Percentiles rank a stretch among this genome's conserved stretches.
These are phyloP conservation scores for Prosopis cineraria DNA, from an alignment of 306 rosid genomes.

Conservation along the genomic window DNA sequence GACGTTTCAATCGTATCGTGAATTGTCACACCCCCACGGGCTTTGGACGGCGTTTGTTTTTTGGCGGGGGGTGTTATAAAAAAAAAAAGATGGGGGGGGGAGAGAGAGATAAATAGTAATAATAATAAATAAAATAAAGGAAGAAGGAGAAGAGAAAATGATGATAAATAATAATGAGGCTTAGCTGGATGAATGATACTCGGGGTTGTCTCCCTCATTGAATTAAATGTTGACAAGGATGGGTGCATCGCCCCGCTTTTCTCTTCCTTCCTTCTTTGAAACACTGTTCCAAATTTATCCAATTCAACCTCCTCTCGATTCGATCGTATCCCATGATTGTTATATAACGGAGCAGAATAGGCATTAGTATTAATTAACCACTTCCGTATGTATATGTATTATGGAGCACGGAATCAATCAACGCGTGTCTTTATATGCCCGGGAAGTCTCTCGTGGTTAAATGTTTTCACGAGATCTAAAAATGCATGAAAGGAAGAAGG, in stretches of 20 bases:
- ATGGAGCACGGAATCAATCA: no score
- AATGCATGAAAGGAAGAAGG: no score
- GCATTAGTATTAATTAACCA: no score
- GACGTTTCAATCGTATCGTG: no score
- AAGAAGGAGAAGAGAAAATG: neutral
- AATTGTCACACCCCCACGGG: neutral
- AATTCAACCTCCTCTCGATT: no score
- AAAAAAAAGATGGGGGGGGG: neutral
- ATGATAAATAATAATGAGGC: slow-evolving; percentile 1
- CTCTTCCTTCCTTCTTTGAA: neutral
- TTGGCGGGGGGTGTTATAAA: no score
- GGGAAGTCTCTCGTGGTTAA: no score
- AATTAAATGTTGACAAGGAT: slow-evolving; percentile 5
- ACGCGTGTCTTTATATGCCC: no score
- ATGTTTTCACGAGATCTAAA: no score
- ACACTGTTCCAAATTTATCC: neutral
- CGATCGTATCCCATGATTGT: no score
- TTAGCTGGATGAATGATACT: slow-evolving; percentile 16
- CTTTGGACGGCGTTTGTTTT: neutral
- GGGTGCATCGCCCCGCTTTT: neutral
- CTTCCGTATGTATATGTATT: no score
- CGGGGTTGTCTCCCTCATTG: slow-evolving; percentile 32
- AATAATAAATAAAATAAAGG: neutral
- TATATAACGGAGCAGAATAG: no score
- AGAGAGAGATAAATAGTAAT: neutral